Evolutionary conservation across 2,329 filamentous ascomycete species (phyloP).

Genomic region (Aureobasidium mangrovei): DNA sequence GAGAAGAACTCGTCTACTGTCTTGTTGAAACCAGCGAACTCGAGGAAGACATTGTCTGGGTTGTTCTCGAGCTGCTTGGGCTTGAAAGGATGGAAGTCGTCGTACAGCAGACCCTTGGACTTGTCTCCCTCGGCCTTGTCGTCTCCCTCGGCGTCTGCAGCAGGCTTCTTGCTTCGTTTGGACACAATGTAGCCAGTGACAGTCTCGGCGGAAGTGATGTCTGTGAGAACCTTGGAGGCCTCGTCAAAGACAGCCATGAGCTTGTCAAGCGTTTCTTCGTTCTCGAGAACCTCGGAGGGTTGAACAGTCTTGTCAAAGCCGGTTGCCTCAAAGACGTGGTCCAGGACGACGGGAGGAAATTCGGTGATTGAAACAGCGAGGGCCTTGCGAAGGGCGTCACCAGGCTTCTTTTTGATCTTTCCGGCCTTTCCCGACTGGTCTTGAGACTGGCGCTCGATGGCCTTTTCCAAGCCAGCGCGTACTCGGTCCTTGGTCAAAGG

Average conservation of each 20-base stretch:
- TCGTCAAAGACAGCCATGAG: slow-evolving; percentile 61
- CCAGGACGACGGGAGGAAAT: slow-evolving; percentile 76
- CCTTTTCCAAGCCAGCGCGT: slow-evolving; percentile 57
- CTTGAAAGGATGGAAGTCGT: slow-evolving; percentile 91
- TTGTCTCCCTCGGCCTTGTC: slow-evolving; percentile 34
- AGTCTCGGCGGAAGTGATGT: slow-evolving; percentile 55
- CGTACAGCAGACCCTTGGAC: slow-evolving; percentile 55
- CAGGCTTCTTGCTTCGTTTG: slow-evolving; percentile 20
- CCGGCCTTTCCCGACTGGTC: slow-evolving; percentile 34
- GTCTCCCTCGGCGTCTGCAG: slow-evolving; percentile 25
- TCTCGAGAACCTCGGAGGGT: slow-evolving; percentile 60
- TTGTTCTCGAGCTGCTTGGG: slow-evolving; percentile 70
- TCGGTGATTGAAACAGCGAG: slow-evolving; percentile 80
- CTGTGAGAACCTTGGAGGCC: slow-evolving; percentile 59
- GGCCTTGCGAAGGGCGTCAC: slow-evolving; percentile 68
- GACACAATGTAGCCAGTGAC: slow-evolving; percentile 85
- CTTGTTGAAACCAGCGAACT: slow-evolving; percentile 80
- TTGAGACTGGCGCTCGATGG: slow-evolving; percentile 50
- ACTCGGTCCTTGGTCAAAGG: slow-evolving; percentile 66
- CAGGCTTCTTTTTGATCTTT: slow-evolving; percentile 65
- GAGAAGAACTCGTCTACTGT: slow-evolving; percentile 97
- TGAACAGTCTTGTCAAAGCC: slow-evolving; percentile 60
- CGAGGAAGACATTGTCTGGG: slow-evolving; percentile 56
- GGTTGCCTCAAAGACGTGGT: slow-evolving; percentile 67
- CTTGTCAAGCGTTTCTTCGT: slow-evolving; percentile 54